Evolutionary conservation across 2,329 filamentous ascomycete species (phyloP).

Genomic region (Cercospora sojina): DNA sequence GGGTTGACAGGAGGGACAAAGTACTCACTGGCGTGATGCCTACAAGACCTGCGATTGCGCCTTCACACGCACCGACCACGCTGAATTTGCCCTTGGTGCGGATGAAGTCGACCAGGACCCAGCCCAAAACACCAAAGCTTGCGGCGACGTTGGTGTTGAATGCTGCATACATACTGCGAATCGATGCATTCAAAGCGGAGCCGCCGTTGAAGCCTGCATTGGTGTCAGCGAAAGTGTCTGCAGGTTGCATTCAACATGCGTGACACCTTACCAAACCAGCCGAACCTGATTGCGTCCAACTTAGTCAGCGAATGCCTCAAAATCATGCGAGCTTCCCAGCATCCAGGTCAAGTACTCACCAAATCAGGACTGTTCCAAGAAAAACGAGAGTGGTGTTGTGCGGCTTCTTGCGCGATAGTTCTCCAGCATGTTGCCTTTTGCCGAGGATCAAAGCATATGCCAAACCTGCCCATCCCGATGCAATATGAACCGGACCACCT

Average conservation of each 20-base stretch:
- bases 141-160: slow-evolving; percentile 61
- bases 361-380: slow-evolving; percentile 63
- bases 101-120: slow-evolving; percentile 55
- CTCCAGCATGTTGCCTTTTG: slow-evolving; percentile 53
- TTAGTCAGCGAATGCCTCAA: slow-evolving; percentile 29
- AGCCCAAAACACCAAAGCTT: slow-evolving; percentile 55
- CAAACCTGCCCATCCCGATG: slow-evolving; percentile 61
- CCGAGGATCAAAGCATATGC: slow-evolving; percentile 65
- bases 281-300: slow-evolving; percentile 43
- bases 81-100: slow-evolving; percentile 54
- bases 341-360: slow-evolving; percentile 55
- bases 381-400: slow-evolving; percentile 65
- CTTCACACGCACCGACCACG: slow-evolving; percentile 57
- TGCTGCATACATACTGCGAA: slow-evolving; percentile 56
- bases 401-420: slow-evolving; percentile 54
- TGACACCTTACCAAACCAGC: slow-evolving; percentile 50
- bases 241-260: not conserved
- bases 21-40: slow-evolving; percentile 55
- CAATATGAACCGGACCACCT: slow-evolving; percentile 64
- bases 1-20: no score
- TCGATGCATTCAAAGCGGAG: slow-evolving; percentile 53
- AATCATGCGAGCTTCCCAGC: slow-evolving; percentile 32
- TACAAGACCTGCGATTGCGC: slow-evolving; percentile 60
- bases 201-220: slow-evolving; percentile 54
- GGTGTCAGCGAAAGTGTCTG: not conserved